Base-by-base conservation (phyloP, 23 red algal species). In the Agarophyton chilense region DNA sequence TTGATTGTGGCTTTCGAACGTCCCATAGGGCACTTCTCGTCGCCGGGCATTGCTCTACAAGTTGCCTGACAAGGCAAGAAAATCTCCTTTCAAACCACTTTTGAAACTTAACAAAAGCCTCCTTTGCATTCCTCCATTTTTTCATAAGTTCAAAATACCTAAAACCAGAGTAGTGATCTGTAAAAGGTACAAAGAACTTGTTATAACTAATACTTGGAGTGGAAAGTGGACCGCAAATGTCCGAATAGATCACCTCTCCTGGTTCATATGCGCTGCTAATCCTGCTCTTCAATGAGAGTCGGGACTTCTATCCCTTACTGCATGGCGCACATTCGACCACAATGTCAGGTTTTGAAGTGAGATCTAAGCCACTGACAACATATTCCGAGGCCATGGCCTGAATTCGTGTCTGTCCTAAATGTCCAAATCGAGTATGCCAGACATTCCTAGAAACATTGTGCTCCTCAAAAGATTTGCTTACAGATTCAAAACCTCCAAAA, bases 211-310 rank as follows among this genome's bases (percentile, higher is more conserved):
- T 56, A 19, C 4, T 54, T 24, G 16, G 34, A 11, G 76, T 80
- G n/a, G 19, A 29, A 21, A 80, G 50, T 11, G 76, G 76, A 6
- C 76, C 50, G 55, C 49, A 80, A 19, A 80, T 54, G 29, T 80
- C 76, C 13, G 76, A 56, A 33, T 56, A 80, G 32, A 80, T 80
- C 18, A 80, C 50, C 38, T 80, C 76, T 33, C 76, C 76, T 9
- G 52, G 45, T 33, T 80, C 52, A 7, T 4, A 55, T 13, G 52
- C 52, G 3, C 22, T 21, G 22, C 16, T 13, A 21, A 21, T 55
- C 16, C 52, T 55, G 3, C 10, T 21, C 16, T 55, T 55, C 10
- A 55, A 18, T 55, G 52, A 21, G 2, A 55, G 16, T 21, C 17
- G 17, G 5, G 52, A 2, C 52, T 21, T 55, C 22, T 55, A 21